These are phyloP conservation scores for Serendipita sp. DNA, from an alignment of 768 basidiomycete genomes.

Conservation along the genomic window DNA sequence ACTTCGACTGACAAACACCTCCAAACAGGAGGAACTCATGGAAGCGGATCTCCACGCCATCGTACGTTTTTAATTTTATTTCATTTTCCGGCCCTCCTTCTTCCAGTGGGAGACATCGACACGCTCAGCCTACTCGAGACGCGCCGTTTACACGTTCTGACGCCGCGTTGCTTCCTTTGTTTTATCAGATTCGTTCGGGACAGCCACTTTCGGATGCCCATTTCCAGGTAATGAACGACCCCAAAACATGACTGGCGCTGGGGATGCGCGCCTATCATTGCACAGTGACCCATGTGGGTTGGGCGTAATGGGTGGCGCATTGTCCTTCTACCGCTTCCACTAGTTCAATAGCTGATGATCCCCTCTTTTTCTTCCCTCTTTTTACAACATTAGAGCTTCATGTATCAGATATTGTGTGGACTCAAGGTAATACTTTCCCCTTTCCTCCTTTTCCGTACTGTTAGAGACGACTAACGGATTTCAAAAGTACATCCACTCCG, in stretches of 20 bases:
- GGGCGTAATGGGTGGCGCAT: neutral
- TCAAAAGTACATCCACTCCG: conserved; percentile 75
- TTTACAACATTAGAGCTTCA: conserved; percentile 55
- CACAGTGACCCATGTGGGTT: neutral
- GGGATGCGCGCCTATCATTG: too few species aligned
- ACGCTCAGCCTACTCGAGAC: too few species aligned
- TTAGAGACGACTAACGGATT: neutral
- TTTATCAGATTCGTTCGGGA: conserved; percentile 61
- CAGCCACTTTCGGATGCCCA: conserved; percentile 82
- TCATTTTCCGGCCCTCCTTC: too few species aligned
- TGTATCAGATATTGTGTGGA: conserved; percentile 97
- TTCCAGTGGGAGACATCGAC: too few species aligned
- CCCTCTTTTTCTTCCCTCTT: too few species aligned
- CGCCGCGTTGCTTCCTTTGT: neutral
- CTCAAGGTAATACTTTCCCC: conserved; percentile 48
- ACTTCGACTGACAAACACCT: neutral
- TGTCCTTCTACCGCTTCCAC: too few species aligned
- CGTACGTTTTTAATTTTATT: conserved; percentile 30
- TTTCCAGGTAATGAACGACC: conserved; percentile 36
- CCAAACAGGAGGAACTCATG: conserved; percentile 87
- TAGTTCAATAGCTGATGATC: too few species aligned
- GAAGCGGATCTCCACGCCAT: conserved; percentile 99
- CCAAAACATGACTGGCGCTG: too few species aligned
- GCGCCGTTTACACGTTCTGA: neutral
- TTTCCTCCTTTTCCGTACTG: neutral